A percentile compares a stretch with the other conserved stretches of the same genome.
phyloP scores from a whole-genome alignment of 257 asterid species.

The Nicotiana sylvestris region DNA sequence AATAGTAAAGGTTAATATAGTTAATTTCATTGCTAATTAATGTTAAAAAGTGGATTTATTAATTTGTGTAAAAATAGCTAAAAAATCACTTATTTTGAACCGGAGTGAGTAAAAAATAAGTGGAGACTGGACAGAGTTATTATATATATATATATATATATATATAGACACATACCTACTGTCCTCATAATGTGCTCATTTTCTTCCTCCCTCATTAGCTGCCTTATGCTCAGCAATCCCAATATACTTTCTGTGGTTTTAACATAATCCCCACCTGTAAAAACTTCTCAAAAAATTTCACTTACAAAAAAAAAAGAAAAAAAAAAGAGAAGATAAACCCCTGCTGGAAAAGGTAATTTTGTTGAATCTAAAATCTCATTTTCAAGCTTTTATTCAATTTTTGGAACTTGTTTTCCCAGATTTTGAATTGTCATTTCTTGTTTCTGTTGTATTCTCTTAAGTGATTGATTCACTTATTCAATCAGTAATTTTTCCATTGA shows the following conservation, averaged over 20 bases:
- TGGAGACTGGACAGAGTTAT: too few species aligned
- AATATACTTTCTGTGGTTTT: background rate
- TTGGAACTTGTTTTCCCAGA: too few species aligned
- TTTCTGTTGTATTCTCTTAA: background rate
- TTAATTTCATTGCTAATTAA: too few species aligned
- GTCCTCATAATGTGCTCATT: background rate
- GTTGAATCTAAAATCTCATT: background rate
- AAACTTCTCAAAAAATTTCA: background rate
- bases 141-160: background rate
- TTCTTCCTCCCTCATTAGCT: background rate
- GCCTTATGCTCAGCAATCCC: background rate
- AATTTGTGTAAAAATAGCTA: too few species aligned
- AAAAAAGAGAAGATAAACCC: background rate
- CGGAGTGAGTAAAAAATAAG: too few species aligned
- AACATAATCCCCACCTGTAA: background rate
- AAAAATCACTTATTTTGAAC: too few species aligned
- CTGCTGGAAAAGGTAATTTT: background rate
- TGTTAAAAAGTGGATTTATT: too few species aligned
- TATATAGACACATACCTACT: background rate
- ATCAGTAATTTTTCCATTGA: background rate
- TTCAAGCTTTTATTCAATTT: background rate
- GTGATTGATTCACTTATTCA: background rate
- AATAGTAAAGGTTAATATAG: too few species aligned
- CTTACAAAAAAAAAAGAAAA: background rate
- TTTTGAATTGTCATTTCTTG: background rate